phyloP scores from a whole-genome alignment of 2,329 filamentous ascomycete genomes.

The Massarina eburnea region DNA sequence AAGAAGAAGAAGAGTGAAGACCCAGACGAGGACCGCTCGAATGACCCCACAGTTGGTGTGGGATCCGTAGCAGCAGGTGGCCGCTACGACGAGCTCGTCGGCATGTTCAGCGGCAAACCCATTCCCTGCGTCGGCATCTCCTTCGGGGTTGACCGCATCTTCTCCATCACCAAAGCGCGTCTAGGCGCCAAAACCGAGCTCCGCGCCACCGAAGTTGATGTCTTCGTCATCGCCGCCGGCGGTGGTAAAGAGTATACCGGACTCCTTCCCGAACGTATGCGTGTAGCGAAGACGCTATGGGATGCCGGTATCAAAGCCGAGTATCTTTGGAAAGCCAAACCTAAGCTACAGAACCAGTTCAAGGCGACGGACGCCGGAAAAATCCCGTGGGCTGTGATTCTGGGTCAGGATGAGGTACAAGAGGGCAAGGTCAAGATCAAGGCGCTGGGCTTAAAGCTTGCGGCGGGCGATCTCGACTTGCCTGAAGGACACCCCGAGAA shows the following conservation, averaged over 20 bases:
- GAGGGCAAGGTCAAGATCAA: slow-evolving; percentile 86
- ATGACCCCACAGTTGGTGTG: slow-evolving; percentile 79
- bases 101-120: slow-evolving; percentile 89
- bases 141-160: slow-evolving; percentile 94
- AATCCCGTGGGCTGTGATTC: slow-evolving; percentile 82
- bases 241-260: slow-evolving; percentile 81
- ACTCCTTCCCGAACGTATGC: slow-evolving; percentile 80
- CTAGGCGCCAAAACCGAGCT: slow-evolving; percentile 61
- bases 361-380: slow-evolving; percentile 80
- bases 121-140: slow-evolving; percentile 92
- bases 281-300: slow-evolving; percentile 76
- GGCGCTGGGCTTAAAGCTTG: slow-evolving; percentile 76
- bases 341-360: slow-evolving; percentile 86
- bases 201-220: slow-evolving; percentile 77
- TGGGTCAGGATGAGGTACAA: slow-evolving; percentile 87
- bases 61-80: slow-evolving; percentile 88
- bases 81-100: slow-evolving; percentile 88
- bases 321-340: slow-evolving; percentile 87
- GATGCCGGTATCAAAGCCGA: slow-evolving; percentile 89
- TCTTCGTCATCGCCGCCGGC: slow-evolving; percentile 93
- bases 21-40: slow-evolving; percentile 68
- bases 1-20: slow-evolving; percentile 25
- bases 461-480: too few species aligned
- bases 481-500: slow-evolving; percentile 85
- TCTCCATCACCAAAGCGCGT: slow-evolving; percentile 82